Evolutionary conservation across 129 eudicot species (phyloP), one percentile per base, ranked within the genome.

Genomic region (Silybum marianum): DNA sequence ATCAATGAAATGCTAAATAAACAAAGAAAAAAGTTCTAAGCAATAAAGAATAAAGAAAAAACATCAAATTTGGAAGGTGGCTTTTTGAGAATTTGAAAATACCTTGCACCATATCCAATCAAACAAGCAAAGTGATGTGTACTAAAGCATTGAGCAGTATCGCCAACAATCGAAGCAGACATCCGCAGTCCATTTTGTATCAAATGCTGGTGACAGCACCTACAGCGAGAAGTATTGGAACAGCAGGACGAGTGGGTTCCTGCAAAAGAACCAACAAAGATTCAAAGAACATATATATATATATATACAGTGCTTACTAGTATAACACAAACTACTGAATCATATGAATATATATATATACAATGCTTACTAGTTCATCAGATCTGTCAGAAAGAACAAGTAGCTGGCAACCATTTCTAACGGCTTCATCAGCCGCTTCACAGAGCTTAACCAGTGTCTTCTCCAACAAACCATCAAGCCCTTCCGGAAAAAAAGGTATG

Each of bases 361-460:
- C 68, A 38, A 51, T 76, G 40, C 94, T 88, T 82, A 96, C 99
- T 86, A 88, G 86, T 58, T 96, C 97, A 87, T 96, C 99, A 72
- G 89, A 83, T 87, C 97, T 92, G 86, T 96, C 99, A 54, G 99
- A 96, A 60, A 96, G 96, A 74, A 93, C 89, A 88, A 96, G 98
- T 84, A 96, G 85, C 73, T 96, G 99, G 69, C 92, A 96, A 81
- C 99, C 99, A 86, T 90, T 96, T 93, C 99, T 96, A 62, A 96
- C 99, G 75, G 99, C 99, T 86, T 96, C 99, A 85, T 96, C 99
- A 77, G 99, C 99, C 54, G 91, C 98, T 91, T 96, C 98, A 89
- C 98, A 96, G 42, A 96, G 90, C 82, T 89, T 93, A 77, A 81
- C 19, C 46, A 96, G 72, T 74, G 95, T 87, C 88, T 86, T 91